A percentile compares a stretch with the other conserved stretches of the same genome.
These are phyloP conservation scores for Trifolium pratense DNA, from an alignment of 306 rosid genomes.

Conservation along the genomic window DNA sequence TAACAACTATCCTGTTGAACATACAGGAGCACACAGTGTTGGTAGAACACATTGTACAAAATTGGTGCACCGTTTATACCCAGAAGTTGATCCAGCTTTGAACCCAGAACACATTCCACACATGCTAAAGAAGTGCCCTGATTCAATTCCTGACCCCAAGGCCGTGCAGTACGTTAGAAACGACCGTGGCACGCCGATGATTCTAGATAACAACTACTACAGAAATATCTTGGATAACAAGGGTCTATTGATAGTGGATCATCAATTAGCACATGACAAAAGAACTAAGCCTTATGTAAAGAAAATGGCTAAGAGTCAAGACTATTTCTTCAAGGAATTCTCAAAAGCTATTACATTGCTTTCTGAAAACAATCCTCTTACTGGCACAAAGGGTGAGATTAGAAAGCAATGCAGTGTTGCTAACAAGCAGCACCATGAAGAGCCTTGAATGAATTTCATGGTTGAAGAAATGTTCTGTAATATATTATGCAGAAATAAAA, in stretches of 20 bases:
- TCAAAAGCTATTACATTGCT: slow-evolving; percentile 76
- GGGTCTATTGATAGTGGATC: slow-evolving; percentile 82
- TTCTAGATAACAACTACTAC: slow-evolving; percentile 92
- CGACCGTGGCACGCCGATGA: slow-evolving; percentile 96
- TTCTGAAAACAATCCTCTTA: slow-evolving; percentile 96
- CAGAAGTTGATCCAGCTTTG: slow-evolving; percentile 79
- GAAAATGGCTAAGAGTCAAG: slow-evolving; percentile 96
- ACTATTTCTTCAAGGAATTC: slow-evolving; percentile 86
- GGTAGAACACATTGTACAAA: slow-evolving; percentile 97
- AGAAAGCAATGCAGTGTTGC: slow-evolving; percentile 86
- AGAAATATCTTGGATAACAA: slow-evolving; percentile 94
- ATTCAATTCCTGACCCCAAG: slow-evolving; percentile 86
- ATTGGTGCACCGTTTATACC: slow-evolving; percentile 95
- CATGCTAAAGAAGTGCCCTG: slow-evolving; percentile 97
- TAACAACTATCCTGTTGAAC: neutral
- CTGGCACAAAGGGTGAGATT: slow-evolving; percentile 89
- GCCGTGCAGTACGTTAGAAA: slow-evolving; percentile 96
- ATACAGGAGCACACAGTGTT: slow-evolving; percentile 91
- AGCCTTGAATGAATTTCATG: slow-evolving; percentile 14
- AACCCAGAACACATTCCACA: slow-evolving; percentile 84
- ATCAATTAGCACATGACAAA: slow-evolving; percentile 81
- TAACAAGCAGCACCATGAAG: slow-evolving; percentile 67
- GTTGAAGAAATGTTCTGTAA: slow-evolving; percentile 23
- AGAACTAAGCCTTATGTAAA: slow-evolving; percentile 92
- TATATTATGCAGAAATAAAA: slow-evolving; percentile 49